Conservation (phyloP, 805 yeast genomes). For the Barnettozyma wickerhamii region DNA sequence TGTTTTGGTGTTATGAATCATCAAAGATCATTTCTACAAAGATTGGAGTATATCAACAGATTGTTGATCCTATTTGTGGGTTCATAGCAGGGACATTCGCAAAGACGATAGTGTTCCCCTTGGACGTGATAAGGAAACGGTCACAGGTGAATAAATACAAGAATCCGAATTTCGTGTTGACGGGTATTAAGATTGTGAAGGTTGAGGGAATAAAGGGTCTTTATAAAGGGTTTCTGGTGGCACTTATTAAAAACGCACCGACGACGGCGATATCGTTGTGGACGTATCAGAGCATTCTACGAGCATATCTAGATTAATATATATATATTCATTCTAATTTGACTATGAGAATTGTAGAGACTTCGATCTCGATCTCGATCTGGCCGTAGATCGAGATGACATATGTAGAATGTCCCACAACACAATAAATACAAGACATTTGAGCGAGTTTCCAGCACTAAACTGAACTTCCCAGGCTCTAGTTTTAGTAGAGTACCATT, state of each 20-base stretch:
- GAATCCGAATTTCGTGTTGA: constrained; percentile 26
- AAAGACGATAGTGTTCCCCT: constrained; percentile 74
- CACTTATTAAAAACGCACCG: constrained; percentile 77
- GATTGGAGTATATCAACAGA: constrained; percentile 12
- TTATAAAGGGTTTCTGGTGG: constrained; percentile 70
- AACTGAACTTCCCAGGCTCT: too few species aligned
- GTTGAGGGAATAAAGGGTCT: constrained; percentile 64
- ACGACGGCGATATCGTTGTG: constrained; percentile 62
- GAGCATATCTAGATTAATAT: constrained; percentile 1
- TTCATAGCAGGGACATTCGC: constrained; percentile 71
- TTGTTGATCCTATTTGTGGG: constrained; percentile 57
- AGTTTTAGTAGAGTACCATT: too few species aligned
- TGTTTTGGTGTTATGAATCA: constrained; percentile 65
- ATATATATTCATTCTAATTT: background rate
- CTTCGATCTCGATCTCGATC: background rate
- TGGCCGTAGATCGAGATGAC: too few species aligned
- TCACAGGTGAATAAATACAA: constrained; percentile 55
- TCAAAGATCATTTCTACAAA: constrained; percentile 16
- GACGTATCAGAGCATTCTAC: constrained; percentile 45
- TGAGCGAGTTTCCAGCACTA: too few species aligned
- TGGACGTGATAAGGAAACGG: constrained; percentile 78
- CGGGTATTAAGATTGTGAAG: constrained; percentile 36
- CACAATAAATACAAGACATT: too few species aligned
- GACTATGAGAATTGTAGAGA: background rate
- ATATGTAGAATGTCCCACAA: too few species aligned